Evolutionary conservation across 441 rosid genomes (phyloP).

Genomic region (Dalechampia spathulata): DNA sequence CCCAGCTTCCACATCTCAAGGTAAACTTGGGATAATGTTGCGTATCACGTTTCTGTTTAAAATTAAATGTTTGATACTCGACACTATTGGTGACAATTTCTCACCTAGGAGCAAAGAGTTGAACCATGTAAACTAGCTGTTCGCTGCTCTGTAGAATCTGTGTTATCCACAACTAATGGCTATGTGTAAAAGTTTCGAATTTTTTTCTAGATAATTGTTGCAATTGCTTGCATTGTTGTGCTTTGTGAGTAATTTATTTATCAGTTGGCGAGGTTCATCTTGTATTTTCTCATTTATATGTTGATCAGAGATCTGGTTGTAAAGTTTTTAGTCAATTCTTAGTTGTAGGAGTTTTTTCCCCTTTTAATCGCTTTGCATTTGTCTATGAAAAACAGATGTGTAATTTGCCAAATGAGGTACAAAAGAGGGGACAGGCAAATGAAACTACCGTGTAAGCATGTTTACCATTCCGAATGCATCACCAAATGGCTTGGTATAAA

Average conservation of each 20-base stretch:
- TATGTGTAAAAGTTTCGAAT: no score
- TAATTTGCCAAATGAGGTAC: constrained; percentile 72
- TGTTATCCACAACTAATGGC: no score
- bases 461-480: constrained; percentile 51
- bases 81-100: neutral
- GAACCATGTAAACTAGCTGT: no score
- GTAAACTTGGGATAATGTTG: neutral
- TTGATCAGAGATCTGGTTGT: neutral
- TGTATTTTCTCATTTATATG: neutral
- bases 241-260: no score
- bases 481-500: constrained; percentile 67
- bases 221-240: no score
- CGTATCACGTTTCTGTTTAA: neutral
- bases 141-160: no score
- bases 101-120: neutral
- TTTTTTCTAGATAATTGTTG: neutral
- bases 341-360: neutral
- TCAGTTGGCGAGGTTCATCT: no score
- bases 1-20: no score
- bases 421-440: constrained; percentile 53
- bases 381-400: constrained; percentile 39
- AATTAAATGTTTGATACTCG: neutral
- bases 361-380: neutral
- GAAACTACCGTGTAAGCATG: constrained; percentile 54
- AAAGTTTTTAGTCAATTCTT: neutral